Conservation (phyloP, 2,329 filamentous ascomycete species). For the Penicillium freii region DNA sequence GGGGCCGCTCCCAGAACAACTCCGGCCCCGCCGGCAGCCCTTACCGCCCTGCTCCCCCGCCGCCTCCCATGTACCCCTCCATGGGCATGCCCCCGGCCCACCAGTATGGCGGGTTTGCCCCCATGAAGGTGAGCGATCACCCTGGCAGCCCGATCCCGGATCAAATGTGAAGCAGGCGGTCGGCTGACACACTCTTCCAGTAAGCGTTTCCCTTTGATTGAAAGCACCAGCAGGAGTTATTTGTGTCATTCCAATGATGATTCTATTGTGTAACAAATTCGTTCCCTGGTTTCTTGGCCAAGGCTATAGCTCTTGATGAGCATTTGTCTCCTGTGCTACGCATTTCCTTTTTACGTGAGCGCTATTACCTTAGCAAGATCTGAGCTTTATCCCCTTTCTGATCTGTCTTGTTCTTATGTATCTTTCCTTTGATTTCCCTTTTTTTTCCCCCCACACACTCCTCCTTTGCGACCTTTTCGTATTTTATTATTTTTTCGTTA, state of each 20-base stretch:
- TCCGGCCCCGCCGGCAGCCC: slow-evolving; percentile 93
- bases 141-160: slow-evolving; percentile 30
- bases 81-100: slow-evolving; percentile 67
- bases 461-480: background rate
- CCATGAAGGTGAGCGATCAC: slow-evolving; percentile 60
- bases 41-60: slow-evolving; percentile 83
- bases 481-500: slow-evolving; percentile 14
- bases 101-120: slow-evolving; percentile 62
- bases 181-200: slow-evolving; percentile 31
- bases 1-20: slow-evolving; percentile 99
- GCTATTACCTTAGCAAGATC: slow-evolving; percentile 41
- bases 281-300: slow-evolving; percentile 34
- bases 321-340: slow-evolving; percentile 43
- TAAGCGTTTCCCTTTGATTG: slow-evolving; percentile 41
- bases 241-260: slow-evolving; percentile 44
- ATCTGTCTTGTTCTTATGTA: slow-evolving; percentile 22
- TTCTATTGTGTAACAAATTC: slow-evolving; percentile 42
- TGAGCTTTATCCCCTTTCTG: slow-evolving; percentile 25
- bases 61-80: slow-evolving; percentile 68
- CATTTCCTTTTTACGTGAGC: slow-evolving; percentile 43
- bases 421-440: slow-evolving; percentile 14
- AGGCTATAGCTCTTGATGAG: slow-evolving; percentile 46
- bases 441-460: slow-evolving; percentile 5
- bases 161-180: slow-evolving; percentile 29
- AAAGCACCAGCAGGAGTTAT: slow-evolving; percentile 46